A percentile compares a stretch with the other conserved stretches of the same genome.
These are phyloP conservation scores for Pythium periplocum DNA, from an alignment of 352 stramenopile species.

Conservation along the genomic window DNA sequence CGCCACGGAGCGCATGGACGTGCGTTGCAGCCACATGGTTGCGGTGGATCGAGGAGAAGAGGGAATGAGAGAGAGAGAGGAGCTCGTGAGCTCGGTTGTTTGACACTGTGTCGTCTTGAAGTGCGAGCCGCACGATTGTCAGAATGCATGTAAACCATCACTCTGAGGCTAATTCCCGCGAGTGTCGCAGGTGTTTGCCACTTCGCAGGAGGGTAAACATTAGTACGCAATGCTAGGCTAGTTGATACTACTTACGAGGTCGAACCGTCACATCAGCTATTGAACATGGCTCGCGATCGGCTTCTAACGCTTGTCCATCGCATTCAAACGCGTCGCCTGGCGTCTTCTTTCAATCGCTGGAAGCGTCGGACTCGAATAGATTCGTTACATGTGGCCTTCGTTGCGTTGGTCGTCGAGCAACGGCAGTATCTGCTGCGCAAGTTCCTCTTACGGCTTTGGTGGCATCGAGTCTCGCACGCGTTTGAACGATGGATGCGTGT, in stretches of 20 bases:
- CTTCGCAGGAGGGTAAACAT: no score
- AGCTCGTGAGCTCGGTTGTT: no score
- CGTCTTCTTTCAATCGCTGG: not conserved
- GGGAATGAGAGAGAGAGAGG: not conserved
- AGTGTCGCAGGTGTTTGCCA: no score
- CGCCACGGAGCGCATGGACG: not conserved
- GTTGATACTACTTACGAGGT: no score
- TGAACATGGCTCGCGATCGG: not conserved
- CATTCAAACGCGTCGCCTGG: not conserved
- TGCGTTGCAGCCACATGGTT: not conserved
- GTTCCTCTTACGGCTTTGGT: conserved; percentile 4
- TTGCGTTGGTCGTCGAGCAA: conserved; percentile 1
- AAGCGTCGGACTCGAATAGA: not conserved
- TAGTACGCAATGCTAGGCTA: no score
- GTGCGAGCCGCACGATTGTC: no score
- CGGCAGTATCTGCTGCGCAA: conserved; percentile 10
- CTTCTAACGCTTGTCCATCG: not conserved
- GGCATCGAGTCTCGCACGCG: conserved; percentile 1
- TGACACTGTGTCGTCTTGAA: no score
- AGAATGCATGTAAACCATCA: no score
- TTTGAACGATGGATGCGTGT: conserved; percentile 1
- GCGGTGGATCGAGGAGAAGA: not conserved
- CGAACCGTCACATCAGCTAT: no score
- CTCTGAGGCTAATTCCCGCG: no score
- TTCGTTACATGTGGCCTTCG: not conserved